A percentile compares a stretch with the other conserved stretches of the same genome.
These are phyloP conservation scores for Thinopyrum elongatum DNA, from an alignment of 176 grass and related monocot species.

Conservation along the genomic window DNA sequence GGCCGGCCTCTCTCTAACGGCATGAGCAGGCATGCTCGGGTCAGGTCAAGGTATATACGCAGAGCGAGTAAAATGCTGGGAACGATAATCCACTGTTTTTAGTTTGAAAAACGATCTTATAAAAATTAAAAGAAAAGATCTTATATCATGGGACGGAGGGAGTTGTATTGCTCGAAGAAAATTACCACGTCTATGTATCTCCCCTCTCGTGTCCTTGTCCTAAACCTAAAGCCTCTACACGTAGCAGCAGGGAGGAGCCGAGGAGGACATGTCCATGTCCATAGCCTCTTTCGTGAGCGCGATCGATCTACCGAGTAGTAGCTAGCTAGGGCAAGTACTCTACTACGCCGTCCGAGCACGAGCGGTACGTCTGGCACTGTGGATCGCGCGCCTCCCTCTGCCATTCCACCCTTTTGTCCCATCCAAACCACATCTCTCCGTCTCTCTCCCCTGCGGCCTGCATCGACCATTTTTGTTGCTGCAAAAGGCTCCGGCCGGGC, in stretches of 20 bases:
- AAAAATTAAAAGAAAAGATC: too few species aligned
- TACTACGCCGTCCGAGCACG: not conserved
- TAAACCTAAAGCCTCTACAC: conserved; percentile 24
- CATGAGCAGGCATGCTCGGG: not conserved
- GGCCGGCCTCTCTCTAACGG: conserved; percentile 16
- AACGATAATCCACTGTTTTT: not conserved
- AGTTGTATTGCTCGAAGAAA: not conserved
- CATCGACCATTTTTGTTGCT: conserved; percentile 44
- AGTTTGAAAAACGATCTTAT: too few species aligned
- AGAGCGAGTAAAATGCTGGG: not conserved
- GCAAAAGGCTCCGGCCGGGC: conserved; percentile 29
- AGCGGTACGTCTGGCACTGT: not conserved
- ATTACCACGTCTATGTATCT: not conserved
- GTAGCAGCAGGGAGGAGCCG: not conserved
- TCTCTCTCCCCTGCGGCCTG: not conserved
- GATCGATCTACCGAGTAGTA: not conserved
- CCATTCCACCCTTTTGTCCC: conserved; percentile 49
- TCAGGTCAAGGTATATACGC: not conserved
- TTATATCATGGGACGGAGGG: too few species aligned
- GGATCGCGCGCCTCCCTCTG: conserved; percentile 9
- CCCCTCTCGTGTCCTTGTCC: conserved; percentile 18
- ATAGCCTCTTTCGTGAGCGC: conserved; percentile 34
- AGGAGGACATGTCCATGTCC: conserved; percentile 5
- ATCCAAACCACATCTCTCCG: not conserved
- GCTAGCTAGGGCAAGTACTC: not conserved